Base-by-base conservation (phyloP, 2,329 filamentous ascomycete species). In the Clathrospora elynae region DNA sequence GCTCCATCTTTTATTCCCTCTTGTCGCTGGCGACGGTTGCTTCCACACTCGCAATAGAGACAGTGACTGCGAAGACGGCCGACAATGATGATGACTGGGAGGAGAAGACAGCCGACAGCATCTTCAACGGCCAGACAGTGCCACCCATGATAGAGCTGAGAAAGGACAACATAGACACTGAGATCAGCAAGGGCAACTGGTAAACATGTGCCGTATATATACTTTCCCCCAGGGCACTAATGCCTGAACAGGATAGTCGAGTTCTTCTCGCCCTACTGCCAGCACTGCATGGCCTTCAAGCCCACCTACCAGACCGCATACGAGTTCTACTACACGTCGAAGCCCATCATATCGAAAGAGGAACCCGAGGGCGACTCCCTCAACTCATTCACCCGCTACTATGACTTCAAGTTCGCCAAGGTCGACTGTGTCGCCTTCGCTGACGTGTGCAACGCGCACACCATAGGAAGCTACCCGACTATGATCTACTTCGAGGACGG, bases 301-400 rank as follows among this genome's bases (percentile, higher is more conserved):
- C 93, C 93, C 6, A 85, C 83, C 35, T 96, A 84, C 78, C 90
- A 97, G 72, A 96, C 91, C 4, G 72, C 92, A 10, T 96, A 97
- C 77, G 93, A 99, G 74, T 96, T 85, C 71, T 99, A 96, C 75
- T 84, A 89, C 74, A 96, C 91, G 24, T 93, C 89, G 24, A 85
- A 90, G 60, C 86, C 87, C 11, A 74, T 85, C 17, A 41, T 49
- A 7, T 71, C 75, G 36, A 72, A 76, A 34, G 71, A 78, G 14
- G 71, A 74, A 7, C 75, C 73, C 30, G 64, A 70, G 18, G 73
- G 67, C 59, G 76, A 73, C 59, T 74, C 77, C 1, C 67, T 83
- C 28, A 85, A 85, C 62, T 80, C 80, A 4, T 96, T 96, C 64
- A 84, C 85, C 20, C 78, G 85, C 40, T 93, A 84, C 69, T 97